Evolutionary conservation across 371 early-diverging fungal species (phyloP), one percentile per base, ranked within the genome.

Genomic region (Mucor irregularis): DNA sequence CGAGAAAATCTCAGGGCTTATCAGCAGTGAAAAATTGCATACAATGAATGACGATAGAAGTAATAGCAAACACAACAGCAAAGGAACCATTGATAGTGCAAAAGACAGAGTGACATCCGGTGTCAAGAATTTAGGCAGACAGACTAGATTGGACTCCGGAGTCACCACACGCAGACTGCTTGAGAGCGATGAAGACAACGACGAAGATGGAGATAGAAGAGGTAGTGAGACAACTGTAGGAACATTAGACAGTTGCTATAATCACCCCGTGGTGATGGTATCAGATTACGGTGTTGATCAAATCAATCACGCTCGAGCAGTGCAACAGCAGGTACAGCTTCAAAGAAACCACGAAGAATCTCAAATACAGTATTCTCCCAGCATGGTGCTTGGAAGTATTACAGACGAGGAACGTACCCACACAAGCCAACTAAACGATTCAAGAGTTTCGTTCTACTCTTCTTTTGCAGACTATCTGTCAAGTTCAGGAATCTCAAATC

Each of bases 151-250:
- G 10, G 64, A 63, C 28, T 58, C 64, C 0, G 64, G 56, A 5
- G 47, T 63, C 4, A 63, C 64, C 1, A 38, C 53, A 22, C 53
- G 45, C 4, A 42, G 53, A 17, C 31, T 62, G 8, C 24, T 62
- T 6, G 28, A 22, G 11, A 47, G 26, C 4, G 24, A 40, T 13
- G 60, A 60, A 13, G 33, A 37, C 1, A 31, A 29, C 5, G 40
- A 31, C 21, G 34, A 40, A 7, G 22, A 31, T 25, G 21, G 8
- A n/a, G 43, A 43, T 26, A 37, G 64, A 40, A 31, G 55, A 33
- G 64, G 51, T 3, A 64, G 64, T 13, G 59, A 58, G 5, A 54
- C 43, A 38, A 58, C 64, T 13, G 24, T 49, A 21, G 38, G 25
- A n/a, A 49, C 64, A 11, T 16, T 58, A 3, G 49, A 53, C 14